Evolutionary conservation across 805 yeast genomes (phyloP).

Genomic region (Tanozyma kutaoensis): DNA sequence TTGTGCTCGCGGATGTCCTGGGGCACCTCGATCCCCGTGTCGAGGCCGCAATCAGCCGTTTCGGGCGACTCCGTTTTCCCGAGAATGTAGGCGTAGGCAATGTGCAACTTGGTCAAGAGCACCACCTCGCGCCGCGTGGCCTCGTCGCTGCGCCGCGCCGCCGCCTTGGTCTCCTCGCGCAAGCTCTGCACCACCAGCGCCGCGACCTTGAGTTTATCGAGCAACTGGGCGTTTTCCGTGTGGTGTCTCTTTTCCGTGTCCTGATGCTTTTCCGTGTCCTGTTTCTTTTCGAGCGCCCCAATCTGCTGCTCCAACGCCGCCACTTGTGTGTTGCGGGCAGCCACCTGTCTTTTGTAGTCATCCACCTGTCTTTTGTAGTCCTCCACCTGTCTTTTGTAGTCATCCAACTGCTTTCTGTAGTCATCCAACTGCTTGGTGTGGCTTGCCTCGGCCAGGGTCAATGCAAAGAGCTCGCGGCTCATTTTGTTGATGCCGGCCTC

Average conservation of each 20-base stretch:
- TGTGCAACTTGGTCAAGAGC: too few relatives aligned
- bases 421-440: background rate
- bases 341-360: constrained; percentile 1
- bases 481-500: constrained; percentile 85
- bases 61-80: too few relatives aligned
- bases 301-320: constrained; percentile 4
- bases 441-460: constrained; percentile 32
- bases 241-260: background rate
- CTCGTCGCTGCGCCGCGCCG: too few relatives aligned
- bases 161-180: too few relatives aligned
- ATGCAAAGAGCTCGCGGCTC: constrained; percentile 67
- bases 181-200: too few relatives aligned
- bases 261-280: background rate
- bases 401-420: background rate
- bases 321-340: constrained; percentile 1
- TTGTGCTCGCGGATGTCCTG: background rate
- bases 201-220: too few relatives aligned
- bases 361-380: constrained; percentile 1
- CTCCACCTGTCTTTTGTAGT: background rate
- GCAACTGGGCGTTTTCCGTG: background rate
- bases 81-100: too few relatives aligned
- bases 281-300: constrained; percentile 4
- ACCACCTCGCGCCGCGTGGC: too few relatives aligned
- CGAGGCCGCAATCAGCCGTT: too few relatives aligned
- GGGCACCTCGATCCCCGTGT: too few relatives aligned